Conservation (phyloP, 75 land plant species). For the Larix kaempferi region DNA sequence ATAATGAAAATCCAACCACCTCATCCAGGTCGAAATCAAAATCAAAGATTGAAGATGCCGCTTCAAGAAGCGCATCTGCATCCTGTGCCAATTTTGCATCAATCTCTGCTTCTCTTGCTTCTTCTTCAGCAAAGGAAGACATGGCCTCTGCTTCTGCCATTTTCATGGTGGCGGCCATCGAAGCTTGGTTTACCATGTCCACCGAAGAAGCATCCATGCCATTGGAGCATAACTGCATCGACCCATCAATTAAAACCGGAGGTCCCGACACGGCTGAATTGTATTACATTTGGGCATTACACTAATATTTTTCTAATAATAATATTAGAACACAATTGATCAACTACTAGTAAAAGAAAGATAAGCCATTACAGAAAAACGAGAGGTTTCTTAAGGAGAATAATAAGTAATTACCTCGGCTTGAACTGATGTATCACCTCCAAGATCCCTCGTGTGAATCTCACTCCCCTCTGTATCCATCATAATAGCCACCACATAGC, state of each 20-base stretch:
- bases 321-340: too few relatives aligned
- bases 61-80: constrained; percentile 20
- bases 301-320: too few relatives aligned
- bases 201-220: background rate
- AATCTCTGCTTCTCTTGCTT: constrained; percentile 47
- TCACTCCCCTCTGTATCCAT: too few relatives aligned
- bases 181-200: constrained; percentile 25
- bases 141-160: constrained; percentile 58
- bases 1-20: too few relatives aligned
- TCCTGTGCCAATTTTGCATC: constrained; percentile 44
- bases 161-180: constrained; percentile 32
- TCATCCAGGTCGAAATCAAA: background rate
- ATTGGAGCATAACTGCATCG: background rate
- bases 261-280: background rate
- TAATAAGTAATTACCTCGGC: constrained; percentile 28
- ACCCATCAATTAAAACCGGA: background rate
- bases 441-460: constrained; percentile 36
- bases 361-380: background rate
- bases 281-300: too few relatives aligned
- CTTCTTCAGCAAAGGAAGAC: constrained; percentile 40
- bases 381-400: background rate
- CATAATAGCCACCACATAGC: too few relatives aligned
- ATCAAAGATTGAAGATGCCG: constrained; percentile 31
- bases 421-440: constrained; percentile 30
- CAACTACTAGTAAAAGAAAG: background rate